Conservation (phyloP, 1,284 basidiomycete species). For the Pyrrhoderma noxium region DNA sequence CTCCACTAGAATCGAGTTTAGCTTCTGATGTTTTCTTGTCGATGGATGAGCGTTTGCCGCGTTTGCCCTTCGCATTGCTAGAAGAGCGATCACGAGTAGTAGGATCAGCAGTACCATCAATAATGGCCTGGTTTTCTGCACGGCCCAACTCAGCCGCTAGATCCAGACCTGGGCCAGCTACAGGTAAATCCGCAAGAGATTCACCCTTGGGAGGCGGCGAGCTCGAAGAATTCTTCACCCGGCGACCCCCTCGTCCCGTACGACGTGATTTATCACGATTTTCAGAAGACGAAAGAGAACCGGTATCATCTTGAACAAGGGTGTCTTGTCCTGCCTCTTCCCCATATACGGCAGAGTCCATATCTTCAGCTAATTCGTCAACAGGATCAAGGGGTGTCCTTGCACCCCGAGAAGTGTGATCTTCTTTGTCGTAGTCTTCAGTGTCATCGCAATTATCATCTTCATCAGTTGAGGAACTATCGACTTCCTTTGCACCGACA, state of each 20-base stretch:
- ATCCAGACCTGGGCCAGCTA: constrained; percentile 81
- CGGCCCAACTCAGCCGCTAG: constrained; percentile 85
- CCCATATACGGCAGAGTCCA: constrained; percentile 20
- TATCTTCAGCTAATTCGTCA: constrained; percentile 22
- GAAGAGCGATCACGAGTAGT: constrained; percentile 43
- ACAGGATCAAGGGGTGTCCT: constrained; percentile 24
- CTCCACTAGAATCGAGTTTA: constrained; percentile 40
- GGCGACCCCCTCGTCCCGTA: constrained; percentile 29
- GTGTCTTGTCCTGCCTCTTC: constrained; percentile 23
- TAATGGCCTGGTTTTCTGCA: constrained; percentile 74
- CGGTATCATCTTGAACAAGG: constrained; percentile 24
- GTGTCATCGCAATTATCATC: constrained; percentile 43
- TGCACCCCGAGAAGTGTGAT: constrained; percentile 23
- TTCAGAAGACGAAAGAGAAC: constrained; percentile 35
- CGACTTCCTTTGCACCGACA: constrained; percentile 38
- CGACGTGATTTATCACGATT: constrained; percentile 42
- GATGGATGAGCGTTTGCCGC: constrained; percentile 43
- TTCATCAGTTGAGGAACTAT: constrained; percentile 29
- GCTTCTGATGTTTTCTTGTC: constrained; percentile 32
- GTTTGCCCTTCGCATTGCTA: constrained; percentile 40
- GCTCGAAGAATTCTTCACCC: constrained; percentile 42
- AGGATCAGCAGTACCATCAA: constrained; percentile 39
- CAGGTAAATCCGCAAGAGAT: constrained; percentile 70
- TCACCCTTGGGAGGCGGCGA: constrained; percentile 54
- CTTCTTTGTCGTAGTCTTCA: constrained; percentile 31